These are phyloP conservation scores for Chaetothyriales sp. DNA, from an alignment of 2,329 filamentous ascomycete species.

Conservation along the genomic window DNA sequence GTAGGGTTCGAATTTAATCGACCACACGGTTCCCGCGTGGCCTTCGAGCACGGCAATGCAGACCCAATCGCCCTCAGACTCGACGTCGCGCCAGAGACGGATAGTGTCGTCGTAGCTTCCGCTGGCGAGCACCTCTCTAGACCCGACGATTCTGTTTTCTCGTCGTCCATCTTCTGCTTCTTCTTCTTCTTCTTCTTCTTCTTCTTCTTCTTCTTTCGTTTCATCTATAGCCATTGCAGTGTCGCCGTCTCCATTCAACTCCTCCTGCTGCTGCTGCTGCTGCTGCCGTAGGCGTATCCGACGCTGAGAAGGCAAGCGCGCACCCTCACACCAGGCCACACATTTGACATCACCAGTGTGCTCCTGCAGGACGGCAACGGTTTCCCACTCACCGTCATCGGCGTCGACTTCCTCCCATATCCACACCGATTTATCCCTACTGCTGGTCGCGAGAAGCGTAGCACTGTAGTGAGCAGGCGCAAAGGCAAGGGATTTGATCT, in stretches of 20 bases:
- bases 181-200: slow-evolving; percentile 29
- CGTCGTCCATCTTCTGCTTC: slow-evolving; percentile 33
- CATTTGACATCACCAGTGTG: slow-evolving; percentile 93
- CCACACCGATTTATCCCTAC: slow-evolving; percentile 88
- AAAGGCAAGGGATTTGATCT: slow-evolving; percentile 70
- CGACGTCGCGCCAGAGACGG: slow-evolving; percentile 52
- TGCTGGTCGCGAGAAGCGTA: slow-evolving; percentile 76
- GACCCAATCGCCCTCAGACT: slow-evolving; percentile 89
- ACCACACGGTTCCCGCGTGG: slow-evolving; percentile 81
- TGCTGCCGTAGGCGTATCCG: background rate
- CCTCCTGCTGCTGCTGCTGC: slow-evolving; percentile 22
- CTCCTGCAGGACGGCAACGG: slow-evolving; percentile 83
- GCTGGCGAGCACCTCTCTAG: slow-evolving; percentile 59
- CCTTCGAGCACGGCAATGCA: slow-evolving; percentile 70
- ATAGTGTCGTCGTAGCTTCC: slow-evolving; percentile 92
- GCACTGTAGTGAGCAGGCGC: slow-evolving; percentile 39
- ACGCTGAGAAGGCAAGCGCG: background rate
- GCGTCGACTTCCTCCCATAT: slow-evolving; percentile 93
- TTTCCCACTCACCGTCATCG: slow-evolving; percentile 83
- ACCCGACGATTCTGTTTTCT: slow-evolving; percentile 11
- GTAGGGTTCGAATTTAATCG: slow-evolving; percentile 47
- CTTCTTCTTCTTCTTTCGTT: slow-evolving; percentile 3
- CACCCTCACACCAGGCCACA: slow-evolving; percentile 73
- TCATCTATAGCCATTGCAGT: background rate
- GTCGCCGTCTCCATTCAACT: slow-evolving; percentile 18